These are phyloP conservation scores for Polychaeton citri DNA, from an alignment of 2,329 filamentous ascomycete genomes.

Conservation along the genomic window DNA sequence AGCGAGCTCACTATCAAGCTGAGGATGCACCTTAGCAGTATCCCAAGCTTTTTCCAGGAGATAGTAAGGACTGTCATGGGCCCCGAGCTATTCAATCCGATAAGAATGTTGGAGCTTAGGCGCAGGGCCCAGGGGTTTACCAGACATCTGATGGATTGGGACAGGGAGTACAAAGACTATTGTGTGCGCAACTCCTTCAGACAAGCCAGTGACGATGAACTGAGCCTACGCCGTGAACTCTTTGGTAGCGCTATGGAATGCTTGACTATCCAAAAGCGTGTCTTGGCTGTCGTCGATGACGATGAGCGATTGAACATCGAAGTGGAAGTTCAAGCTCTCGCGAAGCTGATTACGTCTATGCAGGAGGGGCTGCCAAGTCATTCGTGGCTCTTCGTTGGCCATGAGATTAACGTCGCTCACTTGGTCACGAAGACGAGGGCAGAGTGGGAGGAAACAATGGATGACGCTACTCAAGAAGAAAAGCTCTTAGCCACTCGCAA, in stretches of 20 bases:
- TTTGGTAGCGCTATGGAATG: constrained; percentile 13
- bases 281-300: constrained; percentile 9
- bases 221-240: constrained; percentile 11
- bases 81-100: constrained; percentile 4
- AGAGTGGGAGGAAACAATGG: constrained; percentile 9
- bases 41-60: constrained; percentile 12
- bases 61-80: constrained; percentile 7
- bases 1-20: constrained; percentile 10
- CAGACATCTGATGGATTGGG: constrained; percentile 6
- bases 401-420: constrained; percentile 14
- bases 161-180: constrained; percentile 15
- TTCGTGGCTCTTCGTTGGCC: constrained; percentile 16
- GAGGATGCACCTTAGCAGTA: constrained; percentile 10
- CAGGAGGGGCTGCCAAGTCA: constrained; percentile 10
- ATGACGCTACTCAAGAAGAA: background rate
- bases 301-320: constrained; percentile 15
- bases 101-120: constrained; percentile 2
- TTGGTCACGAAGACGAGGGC: constrained; percentile 8
- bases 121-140: constrained; percentile 6
- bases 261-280: constrained; percentile 11
- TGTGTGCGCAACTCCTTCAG: constrained; percentile 9
- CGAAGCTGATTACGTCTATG: constrained; percentile 17
- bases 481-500: constrained; percentile 1
- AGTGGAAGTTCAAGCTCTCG: constrained; percentile 15
- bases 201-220: constrained; percentile 6